Conservation (phyloP, 2,329 filamentous ascomycete species). For the Lasiodiplodia gonubiensis region DNA sequence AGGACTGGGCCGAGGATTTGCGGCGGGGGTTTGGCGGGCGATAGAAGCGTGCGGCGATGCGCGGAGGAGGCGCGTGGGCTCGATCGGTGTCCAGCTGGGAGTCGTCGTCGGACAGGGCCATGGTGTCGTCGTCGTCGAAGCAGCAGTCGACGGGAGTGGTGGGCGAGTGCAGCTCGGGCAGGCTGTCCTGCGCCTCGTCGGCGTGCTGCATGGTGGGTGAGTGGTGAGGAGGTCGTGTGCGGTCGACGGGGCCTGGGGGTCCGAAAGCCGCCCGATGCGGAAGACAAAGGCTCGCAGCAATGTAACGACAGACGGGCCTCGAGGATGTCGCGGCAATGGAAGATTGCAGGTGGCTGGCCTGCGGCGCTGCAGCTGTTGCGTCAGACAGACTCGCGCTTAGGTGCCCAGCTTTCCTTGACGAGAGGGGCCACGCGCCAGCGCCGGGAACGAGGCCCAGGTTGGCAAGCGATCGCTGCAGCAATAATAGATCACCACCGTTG, state of each 20-base stretch:
- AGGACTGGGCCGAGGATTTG: slow-evolving; percentile 73
- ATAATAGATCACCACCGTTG: slow-evolving; percentile 4
- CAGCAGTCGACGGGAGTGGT: slow-evolving; percentile 43
- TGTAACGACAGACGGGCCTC: background rate
- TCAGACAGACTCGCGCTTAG: slow-evolving; percentile 11
- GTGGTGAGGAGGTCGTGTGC: slow-evolving; percentile 10
- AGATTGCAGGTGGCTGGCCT: slow-evolving; percentile 6
- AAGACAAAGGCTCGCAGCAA: background rate
- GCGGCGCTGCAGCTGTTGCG: slow-evolving; percentile 21
- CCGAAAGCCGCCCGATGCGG: slow-evolving; percentile 10
- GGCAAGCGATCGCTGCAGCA: slow-evolving; percentile 26
- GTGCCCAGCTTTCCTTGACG: background rate
- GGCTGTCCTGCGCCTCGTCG: slow-evolving; percentile 27
- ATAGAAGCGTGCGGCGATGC: slow-evolving; percentile 80
- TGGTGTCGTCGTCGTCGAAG: slow-evolving; percentile 47
- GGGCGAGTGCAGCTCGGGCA: slow-evolving; percentile 25
- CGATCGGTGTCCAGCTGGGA: slow-evolving; percentile 40
- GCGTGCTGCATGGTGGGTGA: slow-evolving; percentile 17
- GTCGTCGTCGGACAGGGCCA: slow-evolving; percentile 48
- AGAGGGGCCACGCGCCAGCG: slow-evolving; percentile 13
- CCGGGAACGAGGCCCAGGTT: slow-evolving; percentile 22
- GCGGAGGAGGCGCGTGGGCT: slow-evolving; percentile 70
- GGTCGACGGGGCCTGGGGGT: slow-evolving; percentile 11
- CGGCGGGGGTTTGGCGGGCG: slow-evolving; percentile 68
- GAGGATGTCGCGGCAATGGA: background rate